Evolutionary conservation across 2,329 filamentous ascomycete species (phyloP).

Genomic region (Fusarium agapanthi): DNA sequence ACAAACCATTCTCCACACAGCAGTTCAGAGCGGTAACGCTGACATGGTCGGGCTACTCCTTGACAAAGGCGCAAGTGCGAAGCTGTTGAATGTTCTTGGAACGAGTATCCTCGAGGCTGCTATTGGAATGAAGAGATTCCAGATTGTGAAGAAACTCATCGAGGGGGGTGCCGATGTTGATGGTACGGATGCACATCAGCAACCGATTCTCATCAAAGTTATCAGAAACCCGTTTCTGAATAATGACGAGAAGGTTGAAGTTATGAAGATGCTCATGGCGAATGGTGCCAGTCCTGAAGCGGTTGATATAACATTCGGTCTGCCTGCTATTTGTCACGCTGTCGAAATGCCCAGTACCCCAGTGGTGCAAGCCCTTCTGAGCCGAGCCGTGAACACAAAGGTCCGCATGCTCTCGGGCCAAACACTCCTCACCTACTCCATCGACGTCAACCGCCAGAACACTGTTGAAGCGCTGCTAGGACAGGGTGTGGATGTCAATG

Average conservation of each 20-base stretch:
- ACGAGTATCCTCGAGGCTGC: background rate
- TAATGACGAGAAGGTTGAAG: background rate
- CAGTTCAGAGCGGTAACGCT: background rate
- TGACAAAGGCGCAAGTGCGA: background rate
- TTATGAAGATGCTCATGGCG: background rate
- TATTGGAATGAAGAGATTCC: background rate
- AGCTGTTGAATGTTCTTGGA: background rate
- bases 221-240: background rate
- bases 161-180: background rate
- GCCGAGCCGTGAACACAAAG: background rate
- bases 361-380: background rate
- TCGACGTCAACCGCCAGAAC: background rate
- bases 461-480: background rate
- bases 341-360: background rate
- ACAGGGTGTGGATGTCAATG: background rate
- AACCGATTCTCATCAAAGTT: slow-evolving; percentile 2
- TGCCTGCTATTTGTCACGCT: slow-evolving; percentile 7
- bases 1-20: background rate
- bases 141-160: background rate
- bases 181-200: background rate
- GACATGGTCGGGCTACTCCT: background rate
- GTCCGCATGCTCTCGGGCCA: slow-evolving; percentile 4
- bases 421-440: slow-evolving; percentile 5
- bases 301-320: background rate
- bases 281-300: background rate